Conservation (phyloP, 768 basidiomycete species). For the Termitomyces sp. region DNA sequence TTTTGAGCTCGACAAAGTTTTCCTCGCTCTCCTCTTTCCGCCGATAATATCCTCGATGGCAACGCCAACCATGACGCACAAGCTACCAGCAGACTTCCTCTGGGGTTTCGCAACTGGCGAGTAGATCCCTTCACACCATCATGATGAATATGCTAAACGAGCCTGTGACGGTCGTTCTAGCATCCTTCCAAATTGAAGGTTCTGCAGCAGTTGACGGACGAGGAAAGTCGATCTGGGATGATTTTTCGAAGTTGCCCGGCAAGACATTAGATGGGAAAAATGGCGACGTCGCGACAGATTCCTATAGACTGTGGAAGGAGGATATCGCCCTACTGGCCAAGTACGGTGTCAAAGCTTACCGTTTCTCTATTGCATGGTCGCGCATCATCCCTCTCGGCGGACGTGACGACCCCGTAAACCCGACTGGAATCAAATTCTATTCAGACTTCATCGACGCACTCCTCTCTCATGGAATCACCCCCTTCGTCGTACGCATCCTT, state of each 20-base stretch:
- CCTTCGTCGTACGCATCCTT: conserved; percentile 46
- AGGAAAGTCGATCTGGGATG: conserved; percentile 74
- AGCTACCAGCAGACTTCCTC: conserved; percentile 57
- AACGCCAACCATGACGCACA: conserved; percentile 26
- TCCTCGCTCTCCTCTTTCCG: conserved; percentile 20
- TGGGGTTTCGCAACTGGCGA: conserved; percentile 72
- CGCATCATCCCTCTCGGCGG: conserved; percentile 74
- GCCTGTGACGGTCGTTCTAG: conserved; percentile 23
- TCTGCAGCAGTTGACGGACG: conserved; percentile 56
- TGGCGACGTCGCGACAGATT: conserved; percentile 71
- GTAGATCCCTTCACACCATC: conserved; percentile 16
- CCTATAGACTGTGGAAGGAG: conserved; percentile 64
- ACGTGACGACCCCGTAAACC: conserved; percentile 69
- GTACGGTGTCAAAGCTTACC: conserved; percentile 70
- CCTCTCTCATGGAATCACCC: conserved; percentile 57
- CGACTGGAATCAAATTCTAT: conserved; percentile 67
- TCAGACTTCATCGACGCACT: conserved; percentile 67
- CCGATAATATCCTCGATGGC: conserved; percentile 27
- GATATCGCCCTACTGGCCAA: conserved; percentile 58
- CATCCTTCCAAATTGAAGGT: conserved; percentile 75
- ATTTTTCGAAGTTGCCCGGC: conserved; percentile 60
- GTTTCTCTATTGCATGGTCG: conserved; percentile 77
- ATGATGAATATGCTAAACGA: not conserved
- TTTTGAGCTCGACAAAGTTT: conserved; percentile 31
- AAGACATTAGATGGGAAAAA: conserved; percentile 66